A percentile compares a stretch with the other conserved stretches of the same genome.
Conservation (phyloP, 2,329 filamentous ascomycete species). For the Aspergillus spinulosporus region DNA sequence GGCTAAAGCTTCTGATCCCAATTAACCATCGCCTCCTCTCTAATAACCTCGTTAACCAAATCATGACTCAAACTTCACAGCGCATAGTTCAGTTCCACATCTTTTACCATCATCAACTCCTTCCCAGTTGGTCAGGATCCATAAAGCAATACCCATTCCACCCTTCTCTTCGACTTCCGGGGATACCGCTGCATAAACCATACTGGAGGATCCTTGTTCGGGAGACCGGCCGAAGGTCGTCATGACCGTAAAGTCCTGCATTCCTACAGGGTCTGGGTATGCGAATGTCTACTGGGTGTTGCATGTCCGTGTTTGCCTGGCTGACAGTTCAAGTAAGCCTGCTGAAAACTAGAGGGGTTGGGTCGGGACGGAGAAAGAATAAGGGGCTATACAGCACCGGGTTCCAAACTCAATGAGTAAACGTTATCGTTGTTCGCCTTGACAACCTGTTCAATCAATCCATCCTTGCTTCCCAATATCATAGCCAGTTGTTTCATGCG, state of each 20-base stretch:
- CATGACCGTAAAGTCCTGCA: constrained; percentile 40
- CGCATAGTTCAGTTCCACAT: constrained; percentile 38
- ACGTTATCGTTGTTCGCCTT: constrained; percentile 45
- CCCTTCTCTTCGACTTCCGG: constrained; percentile 46
- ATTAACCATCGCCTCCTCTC: constrained; percentile 39
- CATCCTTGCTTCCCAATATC: constrained; percentile 47
- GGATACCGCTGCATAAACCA: constrained; percentile 46
- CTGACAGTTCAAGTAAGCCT: too few species aligned
- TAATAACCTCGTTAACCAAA: constrained; percentile 45
- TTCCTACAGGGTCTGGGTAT: constrained; percentile 45
- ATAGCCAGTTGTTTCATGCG: constrained; percentile 47
- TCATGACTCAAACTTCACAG: constrained; percentile 45
- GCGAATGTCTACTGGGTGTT: constrained; percentile 50
- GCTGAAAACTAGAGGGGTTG: too few species aligned
- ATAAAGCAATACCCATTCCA: constrained; percentile 48
- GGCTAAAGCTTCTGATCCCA: constrained; percentile 28
- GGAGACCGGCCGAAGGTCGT: constrained; percentile 37
- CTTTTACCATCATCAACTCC: constrained; percentile 42
- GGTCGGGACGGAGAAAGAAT: neutral
- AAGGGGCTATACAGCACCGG: constrained; percentile 26
- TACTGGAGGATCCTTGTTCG: constrained; percentile 49
- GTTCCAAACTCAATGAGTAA: constrained; percentile 46
- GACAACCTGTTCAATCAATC: constrained; percentile 45
- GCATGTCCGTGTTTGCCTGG: constrained; percentile 49
- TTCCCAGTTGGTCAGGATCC: constrained; percentile 41